Evolutionary conservation across 2,329 filamentous ascomycete species (phyloP), one percentile per base, ranked within the genome.

Genomic region (Penicillium digitatum): DNA sequence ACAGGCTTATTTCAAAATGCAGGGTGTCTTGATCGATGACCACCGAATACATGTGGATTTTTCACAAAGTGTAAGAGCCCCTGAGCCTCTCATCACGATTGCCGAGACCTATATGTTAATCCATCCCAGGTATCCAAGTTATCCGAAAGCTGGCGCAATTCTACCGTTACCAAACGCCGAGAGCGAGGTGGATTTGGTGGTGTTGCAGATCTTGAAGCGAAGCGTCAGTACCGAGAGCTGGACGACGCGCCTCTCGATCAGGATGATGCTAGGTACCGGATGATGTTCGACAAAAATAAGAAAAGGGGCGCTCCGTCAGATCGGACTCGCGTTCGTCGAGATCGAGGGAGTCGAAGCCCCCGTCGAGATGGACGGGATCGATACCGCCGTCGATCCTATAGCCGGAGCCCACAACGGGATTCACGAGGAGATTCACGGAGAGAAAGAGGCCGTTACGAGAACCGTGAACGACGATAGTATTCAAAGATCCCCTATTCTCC

Each of bases 21-120:
- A 99, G 72, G 90, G 88, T 2, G 93, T 97, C 1, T 78, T 99
- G 52, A 97, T 99, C 62, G 94, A 99, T 67, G 94, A 99, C 66
- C 89, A 96, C 62, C 87, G 94, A 39, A 99, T 99, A 60, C 94
- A 99, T 69, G 94, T 99, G 53, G 94, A 99, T 75, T 99, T 99
- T 74, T 96, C 92, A 11, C 94, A 99, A 76, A 96, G 90, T 70
- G 94, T 92, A 58, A 83, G 86, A 63, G 20, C 32, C 39, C 37
- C 32, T 14, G 16, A 48, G n/a, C n/a, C n/a, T n/a, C n/a, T 52
- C 34, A 10, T n/a, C 32, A 24, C n/a, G 29, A 39, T 20, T 29
- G 12, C 9, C 29, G 38, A 18, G 11, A 3, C 8, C 26, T 11
- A 18, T 16, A 20, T 59, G 43, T 65, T 74, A 29, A 46, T 45